Evolutionary conservation across 371 early-diverging fungal genomes (phyloP), one percentile per base, ranked within the genome.

Genomic region (Mycotypha africana): DNA sequence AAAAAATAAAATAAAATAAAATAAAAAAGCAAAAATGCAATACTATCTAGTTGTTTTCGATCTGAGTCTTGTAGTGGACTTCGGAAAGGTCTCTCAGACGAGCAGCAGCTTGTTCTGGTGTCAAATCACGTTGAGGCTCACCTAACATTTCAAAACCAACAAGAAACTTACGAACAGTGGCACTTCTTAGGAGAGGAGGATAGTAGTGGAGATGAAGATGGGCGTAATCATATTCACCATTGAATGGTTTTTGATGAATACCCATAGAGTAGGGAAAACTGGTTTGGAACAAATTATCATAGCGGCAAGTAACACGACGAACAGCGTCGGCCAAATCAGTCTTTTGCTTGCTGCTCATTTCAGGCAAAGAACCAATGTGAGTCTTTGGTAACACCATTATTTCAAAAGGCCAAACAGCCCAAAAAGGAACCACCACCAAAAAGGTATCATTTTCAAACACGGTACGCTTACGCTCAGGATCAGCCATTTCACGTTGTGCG

Each of bases 201-300:
- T 95, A 97, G 55, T 93, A 95, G 58, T 97, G 96, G 31, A 94
- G 32, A 60, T 95, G 97, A 34, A 97, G 63, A 65, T 94, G 93
- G 14, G 79, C 73, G 23, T 51, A 53, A 9, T 65, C 60, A 15
- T 74, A 57, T 25, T 70, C 42, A 12, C 78, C 72, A 1, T 57
- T 71, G 19, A 75, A 67, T 2, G 92, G 91, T 7, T 91, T 79
- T 48, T 89, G 89, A 58, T 93, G 94, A 38, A 93, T 62, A 5
- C 97, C 95, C 95, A 94, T 94, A 0, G 93, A 91, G 61, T 95
- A 95, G 9, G 97, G 96, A 65, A 97, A 97, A n/a, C 84, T 79
- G 56, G 84, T 85, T 43, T 83, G 53, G 62, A 97, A 97, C 25
- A 97, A 56, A 56, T 92, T 92, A 56, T 97, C 96, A 69, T 95